phyloP scores from a whole-genome alignment of 1,139 yeast species.

The Pichia sp. region DNA sequence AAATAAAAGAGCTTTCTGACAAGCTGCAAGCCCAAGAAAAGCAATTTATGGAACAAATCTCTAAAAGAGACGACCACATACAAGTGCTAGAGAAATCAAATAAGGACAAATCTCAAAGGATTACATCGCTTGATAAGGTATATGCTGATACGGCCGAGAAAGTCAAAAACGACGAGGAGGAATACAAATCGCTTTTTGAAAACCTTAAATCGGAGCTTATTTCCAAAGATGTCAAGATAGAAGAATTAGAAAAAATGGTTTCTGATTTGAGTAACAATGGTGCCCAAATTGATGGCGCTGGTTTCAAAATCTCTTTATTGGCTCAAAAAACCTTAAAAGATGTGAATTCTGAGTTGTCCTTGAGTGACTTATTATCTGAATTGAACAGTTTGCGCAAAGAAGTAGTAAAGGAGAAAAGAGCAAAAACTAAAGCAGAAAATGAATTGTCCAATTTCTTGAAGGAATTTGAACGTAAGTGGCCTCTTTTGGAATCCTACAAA shows the following conservation, averaged over 20 bases:
- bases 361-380: slow-evolving; percentile 67
- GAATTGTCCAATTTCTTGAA: slow-evolving; percentile 68
- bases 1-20: slow-evolving; percentile 46
- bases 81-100: slow-evolving; percentile 55
- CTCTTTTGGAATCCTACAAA: slow-evolving; percentile 66
- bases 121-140: slow-evolving; percentile 45
- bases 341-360: slow-evolving; percentile 50
- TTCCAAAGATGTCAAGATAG: slow-evolving; percentile 33
- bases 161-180: slow-evolving; percentile 37
- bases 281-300: slow-evolving; percentile 16
- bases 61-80: slow-evolving; percentile 58
- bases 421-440: slow-evolving; percentile 63
- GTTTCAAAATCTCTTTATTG: slow-evolving; percentile 18
- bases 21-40: slow-evolving; percentile 45
- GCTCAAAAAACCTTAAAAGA: slow-evolving; percentile 26
- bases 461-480: slow-evolving; percentile 79
- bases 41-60: slow-evolving; percentile 57
- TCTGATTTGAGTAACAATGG: slow-evolving; percentile 33
- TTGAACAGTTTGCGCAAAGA: slow-evolving; percentile 62
- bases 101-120: slow-evolving; percentile 43
- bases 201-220: slow-evolving; percentile 21
- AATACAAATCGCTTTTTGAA: slow-evolving; percentile 24
- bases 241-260: slow-evolving; percentile 43
- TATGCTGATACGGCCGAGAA: slow-evolving; percentile 41
- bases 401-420: slow-evolving; percentile 63